Percentiles rank a stretch among this genome's conserved stretches.
phyloP scores from a whole-genome alignment of 257 asterid species.

The Craterostigma plantagineum region DNA sequence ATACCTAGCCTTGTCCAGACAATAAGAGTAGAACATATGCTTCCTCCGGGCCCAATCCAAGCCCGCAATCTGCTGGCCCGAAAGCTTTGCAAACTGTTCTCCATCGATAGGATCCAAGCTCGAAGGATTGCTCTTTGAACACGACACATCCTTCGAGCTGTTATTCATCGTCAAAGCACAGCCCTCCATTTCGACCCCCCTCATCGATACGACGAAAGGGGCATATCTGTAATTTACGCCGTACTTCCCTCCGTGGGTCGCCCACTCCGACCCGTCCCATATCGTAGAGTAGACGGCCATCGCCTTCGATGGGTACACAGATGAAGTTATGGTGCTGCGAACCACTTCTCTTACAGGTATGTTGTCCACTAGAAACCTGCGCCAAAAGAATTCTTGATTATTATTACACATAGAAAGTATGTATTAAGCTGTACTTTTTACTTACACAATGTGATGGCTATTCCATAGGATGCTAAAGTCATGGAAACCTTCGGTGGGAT shows the following conservation, averaged over 20 bases:
- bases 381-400: no score
- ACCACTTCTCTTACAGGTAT: conserved; percentile 53
- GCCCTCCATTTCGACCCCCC: conserved; percentile 46
- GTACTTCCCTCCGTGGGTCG: conserved; percentile 80
- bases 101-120: conserved; percentile 70
- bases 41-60: conserved; percentile 65
- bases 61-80: conserved; percentile 30
- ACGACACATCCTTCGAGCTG: conserved; percentile 9
- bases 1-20: conserved; percentile 54
- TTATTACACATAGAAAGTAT: not conserved
- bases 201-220: conserved; percentile 36
- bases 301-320: conserved; percentile 62
- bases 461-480: conserved; percentile 77
- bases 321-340: conserved; percentile 24
- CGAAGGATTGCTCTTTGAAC: conserved; percentile 31
- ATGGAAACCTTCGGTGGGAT: conserved; percentile 57
- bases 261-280: conserved; percentile 91
- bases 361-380: conserved; percentile 69
- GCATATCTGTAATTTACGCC: conserved; percentile 46
- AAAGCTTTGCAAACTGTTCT: conserved; percentile 36
- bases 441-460: conserved; percentile 66
- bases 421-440: not conserved
- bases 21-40: conserved; percentile 67
- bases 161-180: conserved; percentile 23
- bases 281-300: conserved; percentile 49